Conservation (phyloP, 768 basidiomycete genomes). For the Lentinus brumalis region DNA sequence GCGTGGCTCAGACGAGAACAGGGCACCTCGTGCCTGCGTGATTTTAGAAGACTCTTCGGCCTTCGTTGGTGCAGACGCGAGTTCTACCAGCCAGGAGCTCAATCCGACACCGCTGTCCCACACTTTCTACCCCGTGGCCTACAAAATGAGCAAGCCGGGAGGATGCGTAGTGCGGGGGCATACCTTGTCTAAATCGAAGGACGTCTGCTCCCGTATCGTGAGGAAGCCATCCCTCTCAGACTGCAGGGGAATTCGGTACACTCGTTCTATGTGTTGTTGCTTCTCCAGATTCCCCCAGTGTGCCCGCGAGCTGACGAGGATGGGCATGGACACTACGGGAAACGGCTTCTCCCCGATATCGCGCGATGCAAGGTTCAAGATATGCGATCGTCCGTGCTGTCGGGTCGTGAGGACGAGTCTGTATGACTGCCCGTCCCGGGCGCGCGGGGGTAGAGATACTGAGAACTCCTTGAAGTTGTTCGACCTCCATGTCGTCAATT, state of each 20-base stretch:
- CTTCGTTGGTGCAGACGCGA: conserved; percentile 27
- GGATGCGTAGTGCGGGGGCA: conserved; percentile 4
- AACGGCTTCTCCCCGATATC: conserved; percentile 51
- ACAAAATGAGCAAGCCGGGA: conserved; percentile 5
- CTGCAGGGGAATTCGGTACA: conserved; percentile 39
- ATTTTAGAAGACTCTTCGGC: background rate
- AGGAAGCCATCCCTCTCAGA: conserved; percentile 34
- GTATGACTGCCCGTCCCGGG: conserved; percentile 61
- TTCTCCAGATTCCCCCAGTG: conserved; percentile 37
- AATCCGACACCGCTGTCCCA: conserved; percentile 94
- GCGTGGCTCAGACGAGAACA: conserved; percentile 44
- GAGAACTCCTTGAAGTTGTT: conserved; percentile 73
- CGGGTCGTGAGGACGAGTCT: conserved; percentile 58
- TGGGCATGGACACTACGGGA: conserved; percentile 70
- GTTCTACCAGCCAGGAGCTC: conserved; percentile 69
- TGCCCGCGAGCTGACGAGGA: conserved; percentile 43
- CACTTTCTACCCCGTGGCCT: conserved; percentile 68
- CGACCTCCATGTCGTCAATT: conserved; percentile 75
- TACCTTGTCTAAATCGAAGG: conserved; percentile 94
- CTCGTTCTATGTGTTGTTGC: conserved; percentile 68
- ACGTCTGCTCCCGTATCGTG: conserved; percentile 74
- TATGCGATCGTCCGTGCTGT: conserved; percentile 27
- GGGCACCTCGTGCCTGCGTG: conserved; percentile 27
- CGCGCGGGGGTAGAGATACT: conserved; percentile 61
- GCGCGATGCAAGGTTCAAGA: conserved; percentile 46